phyloP scores from a whole-genome alignment of 192 early-diverging fungal species.

The Geranomyces variabilis region DNA sequence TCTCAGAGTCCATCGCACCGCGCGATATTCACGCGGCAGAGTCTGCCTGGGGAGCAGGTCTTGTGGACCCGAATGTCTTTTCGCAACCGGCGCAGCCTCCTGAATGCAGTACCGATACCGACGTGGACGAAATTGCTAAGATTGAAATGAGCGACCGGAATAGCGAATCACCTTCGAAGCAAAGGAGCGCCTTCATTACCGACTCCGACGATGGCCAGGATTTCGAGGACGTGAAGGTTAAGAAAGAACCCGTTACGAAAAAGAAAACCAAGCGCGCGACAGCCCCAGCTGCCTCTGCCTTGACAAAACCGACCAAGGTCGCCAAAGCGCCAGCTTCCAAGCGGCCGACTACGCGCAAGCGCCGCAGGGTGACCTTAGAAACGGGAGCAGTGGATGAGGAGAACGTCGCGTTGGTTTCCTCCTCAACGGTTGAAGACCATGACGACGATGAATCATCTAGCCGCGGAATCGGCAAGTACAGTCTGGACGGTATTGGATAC shows the following conservation, averaged over 20 bases:
- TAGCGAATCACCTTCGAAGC: no score
- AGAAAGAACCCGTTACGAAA: background rate
- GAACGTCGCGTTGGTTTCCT: no score
- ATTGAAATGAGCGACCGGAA: background rate
- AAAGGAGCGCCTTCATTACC: no score
- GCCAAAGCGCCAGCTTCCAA: no score
- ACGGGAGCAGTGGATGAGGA: background rate
- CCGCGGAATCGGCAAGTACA: slow-evolving; percentile 9
- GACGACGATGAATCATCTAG: background rate
- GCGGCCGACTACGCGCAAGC: background rate
- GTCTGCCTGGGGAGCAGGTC: background rate
- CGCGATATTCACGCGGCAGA: no score
- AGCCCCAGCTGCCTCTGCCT: background rate
- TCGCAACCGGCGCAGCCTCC: background rate
- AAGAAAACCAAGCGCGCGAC: background rate
- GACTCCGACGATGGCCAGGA: background rate
- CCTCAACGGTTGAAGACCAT: no score
- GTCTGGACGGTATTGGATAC: slow-evolving; percentile 8
- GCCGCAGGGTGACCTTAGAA: background rate
- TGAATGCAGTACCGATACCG: no score
- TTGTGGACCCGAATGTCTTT: slow-evolving; percentile 6
- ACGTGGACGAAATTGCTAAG: background rate
- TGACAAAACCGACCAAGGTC: slow-evolving; percentile 2
- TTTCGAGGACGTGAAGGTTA: background rate
- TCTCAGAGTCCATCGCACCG: no score